Evolutionary conservation across 2,329 filamentous ascomycete genomes (phyloP).

Genomic region (Fonsecaea monophora): DNA sequence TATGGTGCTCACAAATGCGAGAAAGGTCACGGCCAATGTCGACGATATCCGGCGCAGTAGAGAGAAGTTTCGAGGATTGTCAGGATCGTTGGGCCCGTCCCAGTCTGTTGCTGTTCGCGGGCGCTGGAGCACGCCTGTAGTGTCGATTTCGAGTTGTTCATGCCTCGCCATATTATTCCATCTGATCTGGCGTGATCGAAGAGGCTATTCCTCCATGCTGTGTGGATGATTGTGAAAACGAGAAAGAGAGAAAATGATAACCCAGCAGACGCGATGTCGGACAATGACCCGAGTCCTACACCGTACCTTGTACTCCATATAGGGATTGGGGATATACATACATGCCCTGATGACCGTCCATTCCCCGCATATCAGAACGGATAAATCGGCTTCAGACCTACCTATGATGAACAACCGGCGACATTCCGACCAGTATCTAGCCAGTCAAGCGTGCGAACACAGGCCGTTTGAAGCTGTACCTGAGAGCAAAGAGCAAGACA

Average conservation of each 20-base stretch:
- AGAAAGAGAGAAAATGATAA: background rate
- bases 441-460: background rate
- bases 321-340: no score
- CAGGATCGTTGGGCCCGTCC: constrained; percentile 35
- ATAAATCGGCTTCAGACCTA: constrained; percentile 18
- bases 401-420: background rate
- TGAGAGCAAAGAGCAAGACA: background rate
- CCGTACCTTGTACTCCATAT: background rate
- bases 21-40: constrained; percentile 35
- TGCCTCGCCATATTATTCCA: constrained; percentile 14
- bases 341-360: background rate
- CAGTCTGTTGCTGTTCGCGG: constrained; percentile 27
- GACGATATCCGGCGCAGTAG: constrained; percentile 30
- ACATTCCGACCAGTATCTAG: background rate
- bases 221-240: background rate
- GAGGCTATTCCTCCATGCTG: background rate
- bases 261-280: constrained; percentile 7
- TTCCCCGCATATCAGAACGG: constrained; percentile 14
- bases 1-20: constrained; percentile 35
- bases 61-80: constrained; percentile 39
- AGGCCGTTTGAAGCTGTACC: background rate
- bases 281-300: background rate
- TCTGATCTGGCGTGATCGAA: background rate
- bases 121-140: constrained; percentile 8
- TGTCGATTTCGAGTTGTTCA: constrained; percentile 1